These are phyloP conservation scores for Xylaria intraflava DNA, from an alignment of 495 filamentous ascomycete genomes.

Conservation along the genomic window DNA sequence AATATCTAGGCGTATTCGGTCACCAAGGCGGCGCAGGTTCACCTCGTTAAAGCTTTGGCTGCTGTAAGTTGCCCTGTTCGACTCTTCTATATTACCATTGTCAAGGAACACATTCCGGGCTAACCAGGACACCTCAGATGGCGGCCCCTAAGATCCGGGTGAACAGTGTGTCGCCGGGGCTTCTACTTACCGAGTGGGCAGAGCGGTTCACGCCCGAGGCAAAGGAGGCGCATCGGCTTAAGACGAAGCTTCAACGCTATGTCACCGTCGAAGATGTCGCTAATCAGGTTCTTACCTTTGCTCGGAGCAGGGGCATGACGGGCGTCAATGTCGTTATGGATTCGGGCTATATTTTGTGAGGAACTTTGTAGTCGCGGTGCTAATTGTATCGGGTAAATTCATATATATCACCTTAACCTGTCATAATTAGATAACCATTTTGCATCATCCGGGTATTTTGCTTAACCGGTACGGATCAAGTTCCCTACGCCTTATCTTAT, in stretches of 20 bases:
- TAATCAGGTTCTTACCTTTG: slow-evolving; percentile 39
- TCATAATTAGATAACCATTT: no score
- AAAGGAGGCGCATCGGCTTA: slow-evolving; percentile 34
- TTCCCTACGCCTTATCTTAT: no score
- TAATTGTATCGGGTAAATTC: no score
- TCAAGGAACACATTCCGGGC: no score
- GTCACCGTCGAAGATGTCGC: slow-evolving; percentile 49
- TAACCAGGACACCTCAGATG: slow-evolving; percentile 29
- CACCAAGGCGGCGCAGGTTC: slow-evolving; percentile 53
- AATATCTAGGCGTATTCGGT: slow-evolving; percentile 39
- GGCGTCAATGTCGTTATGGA: slow-evolving; percentile 41
- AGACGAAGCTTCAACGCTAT: slow-evolving; percentile 45
- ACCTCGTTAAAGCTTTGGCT: slow-evolving; percentile 46
- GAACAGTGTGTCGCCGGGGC: slow-evolving; percentile 27
- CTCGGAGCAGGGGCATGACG: slow-evolving; percentile 34
- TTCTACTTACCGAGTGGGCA: slow-evolving; percentile 41
- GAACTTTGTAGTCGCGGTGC: no score
- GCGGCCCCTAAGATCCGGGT: slow-evolving; percentile 47
- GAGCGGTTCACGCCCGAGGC: slow-evolving; percentile 40
- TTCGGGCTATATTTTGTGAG: slow-evolving; percentile 31
- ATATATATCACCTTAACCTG: no score
- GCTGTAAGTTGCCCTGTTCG: slow-evolving; percentile 17
- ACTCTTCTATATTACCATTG: no score
- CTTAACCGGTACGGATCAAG: no score
- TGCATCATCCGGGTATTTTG: no score